phyloP scores from a whole-genome alignment of 1,284 basidiomycete species.

The Tilletia walkeri region DNA sequence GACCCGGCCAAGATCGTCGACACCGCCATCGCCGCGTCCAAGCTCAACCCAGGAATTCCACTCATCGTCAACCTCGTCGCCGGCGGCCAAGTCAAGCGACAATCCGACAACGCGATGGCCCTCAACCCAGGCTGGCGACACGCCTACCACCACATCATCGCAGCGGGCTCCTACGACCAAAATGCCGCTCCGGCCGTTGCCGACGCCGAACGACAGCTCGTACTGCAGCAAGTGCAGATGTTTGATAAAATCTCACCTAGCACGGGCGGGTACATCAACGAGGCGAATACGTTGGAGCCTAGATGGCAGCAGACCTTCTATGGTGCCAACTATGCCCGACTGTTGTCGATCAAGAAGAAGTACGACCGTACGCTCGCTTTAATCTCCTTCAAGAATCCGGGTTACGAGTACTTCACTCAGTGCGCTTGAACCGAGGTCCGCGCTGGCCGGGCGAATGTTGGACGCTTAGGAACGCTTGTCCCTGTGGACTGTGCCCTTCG shows the following conservation, averaged over 20 bases:
- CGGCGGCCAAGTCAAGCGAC: constrained; percentile 7
- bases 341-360: constrained; percentile 15
- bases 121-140: constrained; percentile 18
- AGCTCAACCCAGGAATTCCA: constrained; percentile 8
- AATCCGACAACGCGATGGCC: constrained; percentile 6
- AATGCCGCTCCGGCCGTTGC: background rate
- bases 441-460: background rate
- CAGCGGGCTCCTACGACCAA: constrained; percentile 8
- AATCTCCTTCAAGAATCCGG: constrained; percentile 14
- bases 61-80: constrained; percentile 16
- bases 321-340: constrained; percentile 8
- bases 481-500: too few species aligned
- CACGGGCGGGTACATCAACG: constrained; percentile 13
- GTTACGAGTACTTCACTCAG: constrained; percentile 7
- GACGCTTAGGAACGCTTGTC: too few species aligned
- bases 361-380: constrained; percentile 1
- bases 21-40: constrained; percentile 13
- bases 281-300: constrained; percentile 9
- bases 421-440: background rate
- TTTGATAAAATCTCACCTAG: constrained; percentile 1
- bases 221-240: constrained; percentile 3
- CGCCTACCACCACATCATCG: constrained; percentile 18
- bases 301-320: constrained; percentile 15
- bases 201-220: constrained; percentile 14
- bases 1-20: constrained; percentile 14